A percentile compares a stretch with the other conserved stretches of the same genome.
Conservation (phyloP, 352 stramenopile genomes). For the Globisporangium echinulatum region DNA sequence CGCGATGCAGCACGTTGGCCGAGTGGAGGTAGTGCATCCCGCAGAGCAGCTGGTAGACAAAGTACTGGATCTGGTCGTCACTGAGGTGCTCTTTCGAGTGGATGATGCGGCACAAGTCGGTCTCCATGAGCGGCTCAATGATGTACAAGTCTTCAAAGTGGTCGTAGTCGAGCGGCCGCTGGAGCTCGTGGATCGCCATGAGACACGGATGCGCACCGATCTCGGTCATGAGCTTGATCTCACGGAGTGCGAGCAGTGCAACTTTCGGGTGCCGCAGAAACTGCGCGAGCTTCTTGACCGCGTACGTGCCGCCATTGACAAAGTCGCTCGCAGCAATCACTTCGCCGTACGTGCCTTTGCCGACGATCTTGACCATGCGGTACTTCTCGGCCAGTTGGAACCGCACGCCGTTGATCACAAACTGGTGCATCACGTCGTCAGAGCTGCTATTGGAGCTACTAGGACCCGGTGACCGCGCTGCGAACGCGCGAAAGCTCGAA, state of each 20-base stretch:
- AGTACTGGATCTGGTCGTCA: slow-evolving; percentile 95
- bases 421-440: slow-evolving; percentile 85
- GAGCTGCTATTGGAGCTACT: neutral
- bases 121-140: slow-evolving; percentile 97
- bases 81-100: slow-evolving; percentile 86
- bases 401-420: slow-evolving; percentile 84
- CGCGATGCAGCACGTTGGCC: slow-evolving; percentile 92
- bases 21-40: slow-evolving; percentile 95
- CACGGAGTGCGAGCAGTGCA: slow-evolving; percentile 69
- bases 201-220: slow-evolving; percentile 67
- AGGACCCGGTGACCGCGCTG: slow-evolving; percentile 14
- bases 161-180: slow-evolving; percentile 73
- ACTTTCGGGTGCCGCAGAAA: slow-evolving; percentile 84
- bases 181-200: slow-evolving; percentile 82
- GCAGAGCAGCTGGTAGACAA: slow-evolving; percentile 94
- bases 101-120: slow-evolving; percentile 89
- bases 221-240: slow-evolving; percentile 88
- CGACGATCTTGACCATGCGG: slow-evolving; percentile 87
- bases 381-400: slow-evolving; percentile 85
- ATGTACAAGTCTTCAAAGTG: slow-evolving; percentile 97
- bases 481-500: slow-evolving; percentile 38
- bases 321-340: slow-evolving; percentile 87
- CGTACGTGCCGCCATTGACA: slow-evolving; percentile 77
- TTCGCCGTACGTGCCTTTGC: slow-evolving; percentile 86
- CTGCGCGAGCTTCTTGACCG: slow-evolving; percentile 86